Conservation (phyloP, 2,329 filamentous ascomycete species). For the Hyphodiscus sp. region DNA sequence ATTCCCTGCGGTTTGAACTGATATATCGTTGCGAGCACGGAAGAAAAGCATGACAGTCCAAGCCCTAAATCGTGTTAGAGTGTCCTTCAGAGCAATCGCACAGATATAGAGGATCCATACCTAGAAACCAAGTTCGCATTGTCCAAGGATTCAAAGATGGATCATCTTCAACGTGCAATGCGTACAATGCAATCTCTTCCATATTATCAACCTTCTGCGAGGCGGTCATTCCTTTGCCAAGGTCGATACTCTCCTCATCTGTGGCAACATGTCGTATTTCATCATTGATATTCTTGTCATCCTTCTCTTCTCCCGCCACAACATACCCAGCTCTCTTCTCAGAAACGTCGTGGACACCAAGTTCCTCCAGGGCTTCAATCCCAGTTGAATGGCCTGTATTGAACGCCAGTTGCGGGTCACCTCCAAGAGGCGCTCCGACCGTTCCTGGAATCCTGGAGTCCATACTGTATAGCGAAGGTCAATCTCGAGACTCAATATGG, state of each 20-base stretch:
- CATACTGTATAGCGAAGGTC: slow-evolving; percentile 1
- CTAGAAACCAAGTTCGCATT: slow-evolving; percentile 32
- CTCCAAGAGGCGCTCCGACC: slow-evolving; percentile 2
- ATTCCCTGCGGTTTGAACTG: slow-evolving; percentile 41
- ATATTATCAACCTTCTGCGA: slow-evolving; percentile 3
- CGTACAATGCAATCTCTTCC: slow-evolving; percentile 13
- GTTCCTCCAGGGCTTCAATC: slow-evolving; percentile 8
- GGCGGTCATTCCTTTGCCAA: slow-evolving; percentile 6
- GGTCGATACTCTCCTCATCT: slow-evolving; percentile 4
- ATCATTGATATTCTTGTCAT: not conserved
- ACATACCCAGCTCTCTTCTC: slow-evolving; percentile 1
- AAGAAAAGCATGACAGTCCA: slow-evolving; percentile 30
- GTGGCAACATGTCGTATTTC: slow-evolving; percentile 5
- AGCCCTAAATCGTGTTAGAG: slow-evolving; percentile 16
- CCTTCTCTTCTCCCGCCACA: not conserved
- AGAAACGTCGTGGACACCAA: slow-evolving; percentile 8
- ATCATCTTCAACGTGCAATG: slow-evolving; percentile 33
- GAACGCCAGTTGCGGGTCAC: slow-evolving; percentile 8
- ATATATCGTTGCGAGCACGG: slow-evolving; percentile 37
- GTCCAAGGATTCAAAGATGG: slow-evolving; percentile 31
- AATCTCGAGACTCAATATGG: too few species aligned
- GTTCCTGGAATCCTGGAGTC: slow-evolving; percentile 9
- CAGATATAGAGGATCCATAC: slow-evolving; percentile 12
- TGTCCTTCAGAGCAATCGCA: not conserved
- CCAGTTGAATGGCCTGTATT: slow-evolving; percentile 7